Conservation (phyloP, 495 filamentous ascomycete species). For the Tuber calosporum region DNA sequence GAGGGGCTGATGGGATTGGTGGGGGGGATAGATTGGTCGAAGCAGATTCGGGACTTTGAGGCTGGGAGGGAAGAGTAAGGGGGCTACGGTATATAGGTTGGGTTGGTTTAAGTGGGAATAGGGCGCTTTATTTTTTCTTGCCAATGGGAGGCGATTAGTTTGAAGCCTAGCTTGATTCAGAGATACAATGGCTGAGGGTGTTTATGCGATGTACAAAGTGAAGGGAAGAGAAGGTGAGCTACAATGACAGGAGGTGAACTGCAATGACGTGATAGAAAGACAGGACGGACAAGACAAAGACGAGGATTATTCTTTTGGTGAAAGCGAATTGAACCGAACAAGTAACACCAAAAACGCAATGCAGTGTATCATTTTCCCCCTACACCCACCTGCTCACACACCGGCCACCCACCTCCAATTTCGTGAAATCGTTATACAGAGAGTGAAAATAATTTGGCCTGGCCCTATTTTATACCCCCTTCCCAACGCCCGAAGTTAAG, state of each 20-base stretch:
- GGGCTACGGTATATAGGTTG: neutral
- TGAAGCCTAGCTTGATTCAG: neutral
- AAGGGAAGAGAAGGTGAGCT: neutral
- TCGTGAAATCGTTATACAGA: neutral
- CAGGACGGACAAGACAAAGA: neutral
- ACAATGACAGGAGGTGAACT: neutral
- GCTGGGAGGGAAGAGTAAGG: constrained; percentile 54
- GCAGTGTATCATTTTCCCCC: neutral
- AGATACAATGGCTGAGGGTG: neutral
- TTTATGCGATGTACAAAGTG: neutral
- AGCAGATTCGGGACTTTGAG: constrained; percentile 84
- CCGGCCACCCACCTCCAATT: neutral
- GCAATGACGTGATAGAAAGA: neutral
- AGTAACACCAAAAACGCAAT: constrained; percentile 5
- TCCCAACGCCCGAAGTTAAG: constrained; percentile 49
- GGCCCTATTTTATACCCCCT: constrained; percentile 13
- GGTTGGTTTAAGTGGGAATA: neutral
- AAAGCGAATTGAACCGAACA: neutral
- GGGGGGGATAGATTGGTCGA: constrained; percentile 66
- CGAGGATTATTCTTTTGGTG: neutral
- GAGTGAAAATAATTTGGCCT: neutral
- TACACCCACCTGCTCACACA: neutral
- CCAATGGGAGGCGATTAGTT: neutral
- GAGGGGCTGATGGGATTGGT: constrained; percentile 16
- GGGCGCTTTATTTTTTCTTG: neutral